These are phyloP conservation scores for Aspergillus tamarii DNA, from an alignment of 2,329 filamentous ascomycete species.

Conservation along the genomic window DNA sequence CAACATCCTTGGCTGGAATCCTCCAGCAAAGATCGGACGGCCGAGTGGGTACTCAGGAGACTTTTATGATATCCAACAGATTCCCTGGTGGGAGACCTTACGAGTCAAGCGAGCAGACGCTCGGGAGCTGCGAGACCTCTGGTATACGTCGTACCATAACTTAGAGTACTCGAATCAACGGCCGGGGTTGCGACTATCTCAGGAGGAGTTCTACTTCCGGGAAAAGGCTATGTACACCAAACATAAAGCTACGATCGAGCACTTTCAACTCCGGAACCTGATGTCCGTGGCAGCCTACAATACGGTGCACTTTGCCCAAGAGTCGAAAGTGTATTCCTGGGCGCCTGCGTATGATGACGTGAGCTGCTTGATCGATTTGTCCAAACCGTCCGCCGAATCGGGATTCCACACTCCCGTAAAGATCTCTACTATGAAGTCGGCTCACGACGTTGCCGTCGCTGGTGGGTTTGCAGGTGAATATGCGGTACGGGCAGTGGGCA, in stretches of 20 bases:
- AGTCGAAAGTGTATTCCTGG: constrained; percentile 53
- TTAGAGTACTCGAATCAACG: constrained; percentile 32
- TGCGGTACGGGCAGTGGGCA: constrained; percentile 48
- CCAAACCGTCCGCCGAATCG: constrained; percentile 42
- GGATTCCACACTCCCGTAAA: constrained; percentile 43
- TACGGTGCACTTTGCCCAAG: constrained; percentile 58
- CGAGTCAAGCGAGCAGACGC: constrained; percentile 42
- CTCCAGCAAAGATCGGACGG: constrained; percentile 36
- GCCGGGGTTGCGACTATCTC: constrained; percentile 36
- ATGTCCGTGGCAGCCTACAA: constrained; percentile 58
- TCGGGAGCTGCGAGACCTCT: constrained; percentile 41
- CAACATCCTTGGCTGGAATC: constrained; percentile 39
- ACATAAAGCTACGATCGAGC: constrained; percentile 55
- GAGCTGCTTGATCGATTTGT: constrained; percentile 54
- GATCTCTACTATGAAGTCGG: constrained; percentile 58
- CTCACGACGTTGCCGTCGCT: constrained; percentile 54
- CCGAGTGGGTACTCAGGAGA: constrained; percentile 31
- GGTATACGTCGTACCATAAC: constrained; percentile 47
- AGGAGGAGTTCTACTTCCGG: constrained; percentile 51
- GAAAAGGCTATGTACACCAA: constrained; percentile 54
- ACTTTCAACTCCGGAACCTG: constrained; percentile 64
- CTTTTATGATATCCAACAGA: constrained; percentile 46
- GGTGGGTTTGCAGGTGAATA: constrained; percentile 64
- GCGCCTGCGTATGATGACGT: constrained; percentile 49
- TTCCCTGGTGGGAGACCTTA: constrained; percentile 44